Evolutionary conservation across 345 rosid species (phyloP), one percentile per base, ranked within the genome.

Genomic region (Gossypium thurberi): DNA sequence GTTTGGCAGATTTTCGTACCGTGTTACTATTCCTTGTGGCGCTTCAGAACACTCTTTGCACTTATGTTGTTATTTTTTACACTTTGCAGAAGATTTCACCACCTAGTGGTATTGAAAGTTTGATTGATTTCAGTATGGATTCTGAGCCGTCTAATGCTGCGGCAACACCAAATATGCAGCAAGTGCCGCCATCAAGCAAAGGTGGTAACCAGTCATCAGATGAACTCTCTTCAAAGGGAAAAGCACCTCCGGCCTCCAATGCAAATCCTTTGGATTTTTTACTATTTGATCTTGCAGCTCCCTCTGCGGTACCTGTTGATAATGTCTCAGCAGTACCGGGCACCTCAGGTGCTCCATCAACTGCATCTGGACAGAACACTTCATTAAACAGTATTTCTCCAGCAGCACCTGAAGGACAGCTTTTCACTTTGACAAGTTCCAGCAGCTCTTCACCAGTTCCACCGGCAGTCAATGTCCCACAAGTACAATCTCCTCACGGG

Each of bases 121-220:
- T 63, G 68, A 63, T 68, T 68, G 72, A 68, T 68, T 68, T 68
- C 72, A 28, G 17, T 28, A 51, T 25, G 57, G 71, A 47, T 67
- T 50, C 56, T 48, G 57, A 47, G 23, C 43, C 43, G 4, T 25
- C 43, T 68, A 50, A 51, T 28, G 25, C 72, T 10, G 72, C 1
- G 46, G 44, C 58, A 68, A 44, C 58, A 28, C 25, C 59, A 68
- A 10, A 26, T 9, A 50, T 50, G 44, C 72, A 17, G 59, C 72
- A 50, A 51, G 46, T 26, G 59, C 58, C 59, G 18, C 26, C 48
- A 40, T 42, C 68, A 63, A 63, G 40, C 40, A 1, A n/a, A 10
- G 26, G 8, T 63, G 68, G 48, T n/a, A n/a, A 63, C 48, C 68
- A 40, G 47, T 37, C 65, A 12, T 62, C 59, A 50, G 59, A 68